Evolutionary conservation across 371 early-diverging fungal species (phyloP), one percentile per base, ranked within the genome.

Genomic region (Batrachochytrium dendrobatidis): DNA sequence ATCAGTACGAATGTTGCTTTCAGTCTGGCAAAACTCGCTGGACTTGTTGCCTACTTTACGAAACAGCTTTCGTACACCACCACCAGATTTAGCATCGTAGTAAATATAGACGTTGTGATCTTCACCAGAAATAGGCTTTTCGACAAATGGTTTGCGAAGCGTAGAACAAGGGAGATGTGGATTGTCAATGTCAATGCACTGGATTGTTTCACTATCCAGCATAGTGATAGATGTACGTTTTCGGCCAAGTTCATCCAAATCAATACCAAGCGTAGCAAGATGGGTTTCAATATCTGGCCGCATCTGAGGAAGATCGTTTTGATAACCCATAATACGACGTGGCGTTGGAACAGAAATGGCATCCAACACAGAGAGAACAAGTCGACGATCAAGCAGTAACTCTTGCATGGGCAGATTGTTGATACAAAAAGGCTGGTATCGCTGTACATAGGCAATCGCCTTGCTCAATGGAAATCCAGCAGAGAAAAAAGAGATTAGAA

Each of bases 41-140:
- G 96, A 93, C 69, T 94, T 95, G 80, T 95, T 95, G 33, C 90
- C 96, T 46, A 89, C 86, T 81, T 99, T 99, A 65, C 99, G 78
- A 67, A 99, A 99, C 56, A 99, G 82, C 46, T 86, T 81, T 56
- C 98, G 82, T 30, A 88, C 90, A 28, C 71, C 98, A 50, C 96
- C 95, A 24, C 95, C 97, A 43, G 80, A 72, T n/a, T 80, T 74
- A 8, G 79, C 68, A 20, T 85, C 77, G 72, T 92, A 98, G 76
- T 98, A 98, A 49, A 99, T 93, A 71, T 89, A 84, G 56, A 99
- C 91, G 68, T 97, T 95, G 72, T 99, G 99, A 68, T 98, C 85
- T 69, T 99, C 99, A 31, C 94, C 94, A 31, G 89, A 84, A 1
- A 89, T 90, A 1, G 99, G 99, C 67, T 99, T 99, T 64, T 99